Conservation (phyloP, 2,329 filamentous ascomycete species). For the Clarireedia monteithiana region DNA sequence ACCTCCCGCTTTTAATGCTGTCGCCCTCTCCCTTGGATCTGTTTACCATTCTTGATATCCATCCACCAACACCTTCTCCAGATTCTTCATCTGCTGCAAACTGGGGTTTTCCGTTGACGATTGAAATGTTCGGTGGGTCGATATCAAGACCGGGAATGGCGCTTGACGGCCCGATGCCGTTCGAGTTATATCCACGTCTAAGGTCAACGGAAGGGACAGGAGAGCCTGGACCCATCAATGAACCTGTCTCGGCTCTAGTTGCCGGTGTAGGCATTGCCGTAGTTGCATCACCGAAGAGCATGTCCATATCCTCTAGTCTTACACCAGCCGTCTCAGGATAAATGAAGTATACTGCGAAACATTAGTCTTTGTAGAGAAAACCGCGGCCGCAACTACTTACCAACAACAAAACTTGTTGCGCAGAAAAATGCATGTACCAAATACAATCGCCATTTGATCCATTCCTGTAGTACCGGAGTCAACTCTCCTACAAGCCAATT, state of each 20-base stretch:
- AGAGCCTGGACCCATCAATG: constrained; percentile 70
- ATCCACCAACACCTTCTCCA: constrained; percentile 53
- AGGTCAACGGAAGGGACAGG: constrained; percentile 72
- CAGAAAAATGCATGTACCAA: constrained; percentile 96
- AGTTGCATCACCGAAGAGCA: constrained; percentile 86
- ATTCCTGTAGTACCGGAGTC: constrained; percentile 86
- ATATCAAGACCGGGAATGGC: constrained; percentile 77
- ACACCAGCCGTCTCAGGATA: constrained; percentile 97
- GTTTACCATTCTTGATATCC: constrained; percentile 61
- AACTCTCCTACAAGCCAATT: constrained; percentile 96
- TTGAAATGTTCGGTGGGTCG: constrained; percentile 60
- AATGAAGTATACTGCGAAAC: constrained; percentile 77
- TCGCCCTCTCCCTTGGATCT: constrained; percentile 36
- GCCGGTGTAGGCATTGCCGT: constrained; percentile 75
- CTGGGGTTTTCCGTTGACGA: constrained; percentile 42
- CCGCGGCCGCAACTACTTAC: constrained; percentile 47
- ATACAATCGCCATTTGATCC: constrained; percentile 90
- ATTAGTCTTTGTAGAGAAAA: background rate
- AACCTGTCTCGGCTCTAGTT: constrained; percentile 71
- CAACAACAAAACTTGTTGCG: constrained; percentile 87
- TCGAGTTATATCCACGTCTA: constrained; percentile 39
- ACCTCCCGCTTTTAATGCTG: constrained; percentile 23
- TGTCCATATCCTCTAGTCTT: constrained; percentile 93
- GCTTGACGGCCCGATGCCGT: constrained; percentile 48
- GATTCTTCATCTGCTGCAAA: constrained; percentile 27